Conservation (phyloP, 2,329 filamentous ascomycete species). For the Zelopaecilomyces penicillatus region DNA sequence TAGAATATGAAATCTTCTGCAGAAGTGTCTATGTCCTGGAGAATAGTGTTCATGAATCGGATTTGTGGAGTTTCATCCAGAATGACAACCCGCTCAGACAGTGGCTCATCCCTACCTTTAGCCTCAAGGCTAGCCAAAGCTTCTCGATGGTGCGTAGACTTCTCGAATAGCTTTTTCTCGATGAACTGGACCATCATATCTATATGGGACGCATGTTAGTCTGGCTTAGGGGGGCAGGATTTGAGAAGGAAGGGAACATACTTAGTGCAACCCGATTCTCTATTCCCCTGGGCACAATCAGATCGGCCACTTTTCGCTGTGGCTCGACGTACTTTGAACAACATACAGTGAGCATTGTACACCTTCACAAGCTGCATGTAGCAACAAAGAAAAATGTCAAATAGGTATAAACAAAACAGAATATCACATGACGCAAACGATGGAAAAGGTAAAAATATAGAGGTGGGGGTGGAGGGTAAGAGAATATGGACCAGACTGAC, state of each 20-base stretch:
- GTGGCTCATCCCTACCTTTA: conserved; percentile 59
- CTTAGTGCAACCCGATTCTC: conserved; percentile 89
- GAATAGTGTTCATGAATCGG: conserved; percentile 79
- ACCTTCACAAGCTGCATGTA: no score
- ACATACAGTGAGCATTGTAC: no score
- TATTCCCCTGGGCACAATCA: conserved; percentile 90
- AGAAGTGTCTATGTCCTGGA: conserved; percentile 69
- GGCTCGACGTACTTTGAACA: conserved; percentile 69
- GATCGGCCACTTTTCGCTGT: conserved; percentile 82
- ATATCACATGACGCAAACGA: no score
- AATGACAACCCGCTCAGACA: conserved; percentile 67
- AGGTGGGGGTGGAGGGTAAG: no score
- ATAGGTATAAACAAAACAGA: no score
- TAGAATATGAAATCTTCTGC: conserved; percentile 96
- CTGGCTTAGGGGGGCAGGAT: no score
- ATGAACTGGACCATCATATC: conserved; percentile 93
- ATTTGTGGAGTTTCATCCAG: conserved; percentile 74
- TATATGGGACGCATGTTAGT: no score
- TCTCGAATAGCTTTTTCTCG: conserved; percentile 74
- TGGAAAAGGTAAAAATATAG: no score
- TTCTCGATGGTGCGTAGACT: conserved; percentile 73
- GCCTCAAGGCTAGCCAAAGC: conserved; percentile 70
- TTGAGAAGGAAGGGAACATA: conserved; percentile 29
- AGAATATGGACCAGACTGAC: no score
- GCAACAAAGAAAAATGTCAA: no score